Evolutionary conservation across 345 rosid genomes (phyloP).

Genomic region (Heritiera fomes): DNA sequence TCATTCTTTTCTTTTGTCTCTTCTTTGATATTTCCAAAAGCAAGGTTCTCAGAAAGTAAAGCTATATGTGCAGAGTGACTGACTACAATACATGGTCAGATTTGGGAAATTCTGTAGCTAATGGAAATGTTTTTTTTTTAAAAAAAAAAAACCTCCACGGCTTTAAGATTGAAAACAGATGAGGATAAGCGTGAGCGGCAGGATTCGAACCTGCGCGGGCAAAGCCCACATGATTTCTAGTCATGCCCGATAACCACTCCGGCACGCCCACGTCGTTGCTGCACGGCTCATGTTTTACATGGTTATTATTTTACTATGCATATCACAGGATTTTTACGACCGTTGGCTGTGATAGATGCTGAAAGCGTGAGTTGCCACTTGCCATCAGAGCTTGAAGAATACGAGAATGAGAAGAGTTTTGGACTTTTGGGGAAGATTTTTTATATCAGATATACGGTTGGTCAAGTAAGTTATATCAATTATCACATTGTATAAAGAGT

Average conservation of each 20-base stretch:
- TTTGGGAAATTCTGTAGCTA: background rate
- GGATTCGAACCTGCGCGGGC: conserved; percentile 96
- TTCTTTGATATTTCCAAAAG: background rate
- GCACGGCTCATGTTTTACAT: too few species aligned
- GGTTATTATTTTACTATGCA: too few species aligned
- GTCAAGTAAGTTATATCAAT: too few species aligned
- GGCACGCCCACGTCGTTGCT: conserved; percentile 59
- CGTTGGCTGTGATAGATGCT: too few species aligned
- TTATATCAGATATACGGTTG: too few species aligned
- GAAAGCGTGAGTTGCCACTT: conserved; percentile 51
- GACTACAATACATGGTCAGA: background rate
- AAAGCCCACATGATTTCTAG: conserved; percentile 95
- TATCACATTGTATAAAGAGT: too few species aligned
- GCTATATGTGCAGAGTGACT: background rate
- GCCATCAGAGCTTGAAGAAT: conserved; percentile 31
- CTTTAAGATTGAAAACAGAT: too few species aligned
- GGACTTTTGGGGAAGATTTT: too few species aligned
- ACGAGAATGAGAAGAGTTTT: background rate
- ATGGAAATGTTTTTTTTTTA: too few species aligned
- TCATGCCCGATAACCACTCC: conserved; percentile 98
- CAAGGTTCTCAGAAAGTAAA: background rate
- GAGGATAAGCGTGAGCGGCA: conserved; percentile 47
- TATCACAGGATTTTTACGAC: too few species aligned
- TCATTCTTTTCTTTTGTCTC: background rate
- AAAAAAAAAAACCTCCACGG: too few species aligned